Conservation (phyloP, 257 asterid genomes). For the Solanum pennellii region DNA sequence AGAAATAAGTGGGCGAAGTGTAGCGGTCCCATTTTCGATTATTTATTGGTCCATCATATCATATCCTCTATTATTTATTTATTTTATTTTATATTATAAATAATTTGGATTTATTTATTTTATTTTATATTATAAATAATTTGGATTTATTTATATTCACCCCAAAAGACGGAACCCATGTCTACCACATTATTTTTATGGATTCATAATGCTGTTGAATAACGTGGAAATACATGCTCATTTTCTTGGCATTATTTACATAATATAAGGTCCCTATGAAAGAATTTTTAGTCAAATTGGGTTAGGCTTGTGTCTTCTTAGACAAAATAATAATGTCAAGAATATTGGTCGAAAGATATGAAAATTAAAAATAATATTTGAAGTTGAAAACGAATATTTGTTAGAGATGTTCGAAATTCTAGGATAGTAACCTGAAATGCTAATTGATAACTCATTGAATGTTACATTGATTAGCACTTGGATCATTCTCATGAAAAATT, state of each 20-base stretch:
- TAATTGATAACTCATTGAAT: background rate
- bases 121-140: no score
- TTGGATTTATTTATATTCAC: background rate
- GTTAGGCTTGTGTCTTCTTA: background rate
- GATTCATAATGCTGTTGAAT: background rate
- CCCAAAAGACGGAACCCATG: background rate
- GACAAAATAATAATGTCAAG: background rate
- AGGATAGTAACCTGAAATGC: background rate
- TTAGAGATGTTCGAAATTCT: background rate
- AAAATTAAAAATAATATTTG: background rate
- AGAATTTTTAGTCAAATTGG: background rate
- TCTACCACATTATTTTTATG: background rate
- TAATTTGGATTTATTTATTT: no score
- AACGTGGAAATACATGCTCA: background rate
- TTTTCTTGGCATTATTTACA: background rate
- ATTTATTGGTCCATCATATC: background rate
- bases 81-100: no score
- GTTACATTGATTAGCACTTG: fast-evolving
- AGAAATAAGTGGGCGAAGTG: background rate
- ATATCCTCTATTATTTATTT: background rate
- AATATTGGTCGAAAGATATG: background rate
- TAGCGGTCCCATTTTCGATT: background rate
- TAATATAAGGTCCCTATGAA: background rate
- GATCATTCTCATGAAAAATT: background rate
- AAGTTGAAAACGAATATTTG: background rate